Evolutionary conservation across 306 rosid species (phyloP), one percentile per base, ranked within the genome.

Genomic region (Carpinus viminea): DNA sequence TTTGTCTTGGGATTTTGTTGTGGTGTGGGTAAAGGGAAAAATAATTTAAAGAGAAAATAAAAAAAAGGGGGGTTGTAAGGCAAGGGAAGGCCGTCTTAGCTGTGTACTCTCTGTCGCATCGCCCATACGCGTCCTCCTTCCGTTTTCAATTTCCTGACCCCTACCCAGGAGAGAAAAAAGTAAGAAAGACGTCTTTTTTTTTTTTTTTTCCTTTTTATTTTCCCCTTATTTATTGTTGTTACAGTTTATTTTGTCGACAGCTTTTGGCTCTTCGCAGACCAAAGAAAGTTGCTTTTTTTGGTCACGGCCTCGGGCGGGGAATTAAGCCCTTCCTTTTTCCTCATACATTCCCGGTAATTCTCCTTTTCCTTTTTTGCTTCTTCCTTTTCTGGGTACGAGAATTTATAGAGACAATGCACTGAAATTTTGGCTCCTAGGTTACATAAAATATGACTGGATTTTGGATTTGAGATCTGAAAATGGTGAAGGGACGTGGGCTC

Each of bases 381-480:
- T 7, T 59, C 24, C 36, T 3, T 59, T 24, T 41, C 12, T 68
- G 26, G 71, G 17, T 66, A 36, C 71, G 8, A 18, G 46, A 62
- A 62, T 15, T 31, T 4, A 18, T 66, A 17, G 71, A 38, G 50
- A 18, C 47, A 66, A 66, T 66, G 71, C 26, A 8, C 26, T n/a
- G 31, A 24, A 24, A 59, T 9, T 59, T 59, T 59, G 72, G 51
- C 72, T 68, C 38, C 51, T 68, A 18, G 41, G 51, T 18, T 68
- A 62, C 17, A 13, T 38, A 38, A 66, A 66, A 18, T 36, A 4
- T 4, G 18, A 2, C 16, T 45, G 20, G 12, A 50, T 66, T 66
- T 66, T 36, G 52, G 50, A 13, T 41, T 68, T 41, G 50, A 68
- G 72, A 68, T 68, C 72, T 68, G 72, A 38, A 68, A 68, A 68